Conservation (phyloP, 495 filamentous ascomycete species). For the Trichoderma virens region DNA sequence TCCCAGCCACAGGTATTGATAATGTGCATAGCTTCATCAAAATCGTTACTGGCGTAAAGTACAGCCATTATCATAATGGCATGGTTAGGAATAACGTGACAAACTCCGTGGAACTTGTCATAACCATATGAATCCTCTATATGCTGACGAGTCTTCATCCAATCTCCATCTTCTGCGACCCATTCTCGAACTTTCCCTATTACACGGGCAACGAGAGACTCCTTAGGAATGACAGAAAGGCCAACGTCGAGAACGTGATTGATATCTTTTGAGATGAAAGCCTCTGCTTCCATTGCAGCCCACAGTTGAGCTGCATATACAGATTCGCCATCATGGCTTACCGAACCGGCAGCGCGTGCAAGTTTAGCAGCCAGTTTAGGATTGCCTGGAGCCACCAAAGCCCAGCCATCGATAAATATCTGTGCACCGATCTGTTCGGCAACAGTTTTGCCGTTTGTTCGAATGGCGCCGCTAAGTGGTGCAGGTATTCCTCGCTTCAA, state of each 20-base stretch:
- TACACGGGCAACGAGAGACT: conserved; percentile 18
- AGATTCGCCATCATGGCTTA: conserved; percentile 26
- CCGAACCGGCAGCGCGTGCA: conserved; percentile 20
- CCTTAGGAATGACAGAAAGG: conserved; percentile 15
- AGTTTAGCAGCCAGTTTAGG: conserved; percentile 19
- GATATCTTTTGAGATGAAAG: conserved; percentile 20
- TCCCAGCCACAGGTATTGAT: conserved; percentile 29
- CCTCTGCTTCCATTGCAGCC: conserved; percentile 29
- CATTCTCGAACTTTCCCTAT: conserved; percentile 19
- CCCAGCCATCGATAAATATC: conserved; percentile 27
- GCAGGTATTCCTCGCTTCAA: conserved; percentile 21
- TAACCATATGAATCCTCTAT: conserved; percentile 26
- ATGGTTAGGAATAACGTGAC: conserved; percentile 28
- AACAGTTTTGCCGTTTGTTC: conserved; percentile 20
- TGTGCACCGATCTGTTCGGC: conserved; percentile 28
- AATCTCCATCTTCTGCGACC: conserved; percentile 18
- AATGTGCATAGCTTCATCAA: conserved; percentile 27
- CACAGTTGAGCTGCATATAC: conserved; percentile 24
- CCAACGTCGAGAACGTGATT: conserved; percentile 22
- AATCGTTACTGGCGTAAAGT: conserved; percentile 21
- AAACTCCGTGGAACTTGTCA: conserved; percentile 23
- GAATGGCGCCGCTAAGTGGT: conserved; percentile 20
- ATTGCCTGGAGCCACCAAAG: conserved; percentile 19
- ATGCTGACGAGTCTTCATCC: conserved; percentile 20
- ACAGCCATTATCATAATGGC: conserved; percentile 26